A percentile compares a stretch with the other conserved stretches of the same genome.
phyloP scores from a whole-genome alignment of 1,139 yeast species.

The Diutina rugosa region DNA sequence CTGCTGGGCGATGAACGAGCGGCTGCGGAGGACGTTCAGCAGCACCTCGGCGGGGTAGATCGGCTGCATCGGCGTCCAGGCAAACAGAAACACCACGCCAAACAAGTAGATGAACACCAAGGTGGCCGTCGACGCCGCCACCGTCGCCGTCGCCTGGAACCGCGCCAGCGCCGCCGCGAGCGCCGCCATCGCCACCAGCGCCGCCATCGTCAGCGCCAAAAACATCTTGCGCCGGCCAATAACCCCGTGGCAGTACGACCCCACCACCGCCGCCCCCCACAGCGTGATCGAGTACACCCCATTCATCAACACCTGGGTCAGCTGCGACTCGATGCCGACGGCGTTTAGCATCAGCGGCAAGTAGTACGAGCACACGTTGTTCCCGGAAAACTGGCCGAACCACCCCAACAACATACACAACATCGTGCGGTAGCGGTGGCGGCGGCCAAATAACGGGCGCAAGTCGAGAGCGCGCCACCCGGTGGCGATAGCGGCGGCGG shows the following conservation, averaged over 20 bases:
- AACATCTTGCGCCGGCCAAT: background rate
- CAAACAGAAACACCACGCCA: background rate
- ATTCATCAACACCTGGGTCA: background rate
- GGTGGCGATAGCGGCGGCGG: background rate
- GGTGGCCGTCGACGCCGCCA: conserved; percentile 8
- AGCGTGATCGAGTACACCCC: background rate
- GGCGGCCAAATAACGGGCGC: background rate
- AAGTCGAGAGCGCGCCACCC: background rate
- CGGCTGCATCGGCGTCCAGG: conserved; percentile 7
- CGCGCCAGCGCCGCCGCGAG: background rate
- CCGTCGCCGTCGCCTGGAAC: conserved; percentile 4
- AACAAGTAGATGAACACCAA: conserved; percentile 11
- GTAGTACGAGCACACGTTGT: background rate
- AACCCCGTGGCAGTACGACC: background rate
- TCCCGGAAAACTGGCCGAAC: background rate
- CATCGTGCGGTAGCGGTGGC: background rate
- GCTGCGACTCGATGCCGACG: background rate
- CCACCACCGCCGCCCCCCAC: background rate
- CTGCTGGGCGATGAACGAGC: conserved; percentile 8
- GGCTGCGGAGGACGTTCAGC: conserved; percentile 9
- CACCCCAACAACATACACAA: background rate
- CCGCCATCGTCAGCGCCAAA: background rate
- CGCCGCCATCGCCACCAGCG: background rate
- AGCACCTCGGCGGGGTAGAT: conserved; percentile 12
- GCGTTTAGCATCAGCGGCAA: background rate